Evolutionary conservation across 805 yeast genomes (phyloP), one percentile per base, ranked within the genome.

Genomic region (Jamesozyma rosinii): DNA sequence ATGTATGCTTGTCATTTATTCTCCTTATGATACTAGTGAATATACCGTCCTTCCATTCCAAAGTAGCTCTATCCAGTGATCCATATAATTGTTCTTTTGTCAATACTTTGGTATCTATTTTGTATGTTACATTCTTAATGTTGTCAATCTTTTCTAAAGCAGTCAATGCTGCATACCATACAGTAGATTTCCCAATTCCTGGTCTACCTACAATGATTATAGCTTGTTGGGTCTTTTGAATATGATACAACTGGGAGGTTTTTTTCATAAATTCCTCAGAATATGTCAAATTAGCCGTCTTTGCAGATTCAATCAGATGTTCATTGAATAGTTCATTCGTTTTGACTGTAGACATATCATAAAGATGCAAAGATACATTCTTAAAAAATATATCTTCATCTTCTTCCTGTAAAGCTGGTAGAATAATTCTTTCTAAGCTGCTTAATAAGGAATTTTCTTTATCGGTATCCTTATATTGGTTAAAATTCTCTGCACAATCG

Each of bases 21-120:
- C 67, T 69, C 48, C 97, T 67, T 35, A 90, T 53, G 6, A 81
- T 70, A 9, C 75, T 60, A 0, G 95, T 84, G 41, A 89, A 72
- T 9, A 89, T 55, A 5, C 97, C 97, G 63, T 90, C 97, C 1
- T 74, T 75, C 97, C 97, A 90, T 42, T 90, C 97, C 26, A 95
- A 66, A 0, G 97, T 88, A 0, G 85, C 71, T 1, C 72, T 61
- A 50, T 89, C 95, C 30, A 89, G 59, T 2, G 63, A 51, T 1
- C 97, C 97, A 57, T 74, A 85, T 1, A 90, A 61, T 0, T 69
- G 65, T 3, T 71, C 76, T 53, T 89, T 90, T 0, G 76, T 59
- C 44, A 85, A 49, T 0, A 83, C 83, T 53, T 89, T 88, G 1
- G 95, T 80, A 57, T 89, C 95, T 37, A 90, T 72, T 1, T 66